phyloP scores from a whole-genome alignment of 805 yeast genomes.

The Wickerhamomyces silvicola region DNA sequence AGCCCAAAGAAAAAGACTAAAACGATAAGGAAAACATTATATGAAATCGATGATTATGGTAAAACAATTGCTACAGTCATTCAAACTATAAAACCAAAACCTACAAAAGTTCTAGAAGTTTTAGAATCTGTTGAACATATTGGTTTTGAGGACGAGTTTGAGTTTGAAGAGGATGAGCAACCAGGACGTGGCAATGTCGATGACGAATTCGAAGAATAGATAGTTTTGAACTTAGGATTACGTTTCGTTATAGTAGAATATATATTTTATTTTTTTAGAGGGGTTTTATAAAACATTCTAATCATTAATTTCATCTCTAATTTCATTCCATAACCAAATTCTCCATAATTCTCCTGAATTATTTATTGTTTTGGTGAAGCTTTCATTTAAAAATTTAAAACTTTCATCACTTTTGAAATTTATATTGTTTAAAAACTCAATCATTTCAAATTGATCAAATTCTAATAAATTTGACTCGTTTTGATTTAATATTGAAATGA shows the following conservation, averaged over 20 bases:
- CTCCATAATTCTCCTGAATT: conserved; percentile 90
- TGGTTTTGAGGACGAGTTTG: conserved; percentile 4
- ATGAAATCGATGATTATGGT: conserved; percentile 22
- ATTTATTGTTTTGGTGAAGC: too few relatives aligned
- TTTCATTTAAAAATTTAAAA: too few relatives aligned
- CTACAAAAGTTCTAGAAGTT: conserved; percentile 30
- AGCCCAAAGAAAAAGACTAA: conserved; percentile 15
- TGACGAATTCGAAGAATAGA: neutral
- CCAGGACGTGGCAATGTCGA: neutral
- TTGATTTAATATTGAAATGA: conserved; percentile 73
- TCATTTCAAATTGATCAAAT: conserved; percentile 83
- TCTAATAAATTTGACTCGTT: conserved; percentile 75
- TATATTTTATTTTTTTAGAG: too few relatives aligned
- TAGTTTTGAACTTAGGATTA: neutral
- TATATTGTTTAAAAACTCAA: conserved; percentile 61
- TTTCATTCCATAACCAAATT: conserved; percentile 65
- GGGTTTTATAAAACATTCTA: neutral
- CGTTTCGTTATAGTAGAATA: too few relatives aligned
- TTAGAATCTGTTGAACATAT: conserved; percentile 30
- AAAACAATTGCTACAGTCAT: conserved; percentile 20
- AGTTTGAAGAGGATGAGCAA: conserved; percentile 1
- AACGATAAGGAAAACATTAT: conserved; percentile 19
- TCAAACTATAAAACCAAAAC: conserved; percentile 21
- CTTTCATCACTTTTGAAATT: neutral
- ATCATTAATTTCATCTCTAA: conserved; percentile 34